Conservation (phyloP, 1,284 basidiomycete species). For the Meira miltonrushii region DNA sequence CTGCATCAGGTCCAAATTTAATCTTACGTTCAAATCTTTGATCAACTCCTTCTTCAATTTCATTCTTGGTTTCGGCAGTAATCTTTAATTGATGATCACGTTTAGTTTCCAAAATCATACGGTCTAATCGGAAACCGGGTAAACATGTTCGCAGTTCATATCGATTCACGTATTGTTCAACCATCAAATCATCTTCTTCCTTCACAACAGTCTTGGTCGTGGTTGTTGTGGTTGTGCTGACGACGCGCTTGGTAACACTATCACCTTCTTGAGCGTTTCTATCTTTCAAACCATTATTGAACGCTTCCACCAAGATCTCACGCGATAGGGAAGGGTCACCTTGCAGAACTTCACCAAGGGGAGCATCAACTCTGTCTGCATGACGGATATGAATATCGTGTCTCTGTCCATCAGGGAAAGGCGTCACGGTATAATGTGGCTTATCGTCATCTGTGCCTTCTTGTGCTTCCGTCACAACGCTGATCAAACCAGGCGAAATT, state of each 20-base stretch:
- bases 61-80: slow-evolving; percentile 43
- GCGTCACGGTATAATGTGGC: too few species aligned
- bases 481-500: too few species aligned
- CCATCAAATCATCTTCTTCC: slow-evolving; percentile 27
- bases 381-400: too few species aligned
- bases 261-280: background rate
- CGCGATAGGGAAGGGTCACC: too few species aligned
- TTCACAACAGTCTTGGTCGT: slow-evolving; percentile 20
- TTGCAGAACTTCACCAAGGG: too few species aligned
- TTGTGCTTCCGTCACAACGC: too few species aligned
- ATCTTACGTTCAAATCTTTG: slow-evolving; percentile 47
- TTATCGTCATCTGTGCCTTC: too few species aligned
- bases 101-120: slow-evolving; percentile 45
- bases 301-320: too few species aligned
- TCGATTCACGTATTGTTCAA: slow-evolving; percentile 25
- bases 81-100: slow-evolving; percentile 44
- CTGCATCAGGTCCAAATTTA: slow-evolving; percentile 39
- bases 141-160: slow-evolving; percentile 31
- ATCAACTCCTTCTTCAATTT: slow-evolving; percentile 31
- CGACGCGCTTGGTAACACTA: slow-evolving; percentile 3
- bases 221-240: slow-evolving; percentile 26
- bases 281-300: too few species aligned
- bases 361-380: too few species aligned
- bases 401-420: too few species aligned
- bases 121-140: slow-evolving; percentile 43